phyloP scores from a whole-genome alignment of 1,284 basidiomycete species.

The Ustilago xerochloae region DNA sequence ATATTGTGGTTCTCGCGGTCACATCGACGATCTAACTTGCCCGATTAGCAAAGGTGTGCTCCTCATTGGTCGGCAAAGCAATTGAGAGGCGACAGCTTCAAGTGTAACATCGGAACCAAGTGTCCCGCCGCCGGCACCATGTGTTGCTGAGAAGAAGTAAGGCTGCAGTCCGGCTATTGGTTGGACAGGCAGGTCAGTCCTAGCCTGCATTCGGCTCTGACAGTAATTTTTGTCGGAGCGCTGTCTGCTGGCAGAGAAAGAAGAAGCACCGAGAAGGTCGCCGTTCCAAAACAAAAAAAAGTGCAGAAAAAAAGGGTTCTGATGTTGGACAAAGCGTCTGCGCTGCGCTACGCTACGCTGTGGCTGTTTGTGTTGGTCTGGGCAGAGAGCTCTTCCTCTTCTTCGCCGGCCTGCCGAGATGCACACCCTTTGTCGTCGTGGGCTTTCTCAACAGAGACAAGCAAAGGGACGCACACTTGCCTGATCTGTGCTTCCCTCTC shows the following conservation, averaged over 20 bases:
- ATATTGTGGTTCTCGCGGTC: conserved; percentile 11
- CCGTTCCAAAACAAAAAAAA: not conserved
- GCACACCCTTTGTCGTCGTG: not conserved
- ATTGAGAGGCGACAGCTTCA: not conserved
- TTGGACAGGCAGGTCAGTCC: not conserved
- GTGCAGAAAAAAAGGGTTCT: not conserved
- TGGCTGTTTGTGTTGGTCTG: not conserved
- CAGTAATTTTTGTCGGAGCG: conserved; percentile 17
- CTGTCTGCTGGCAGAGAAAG: conserved; percentile 20
- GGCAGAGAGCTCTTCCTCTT: not conserved
- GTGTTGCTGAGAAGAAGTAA: not conserved
- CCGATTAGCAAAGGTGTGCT: not conserved
- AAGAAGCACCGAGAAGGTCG: conserved; percentile 24
- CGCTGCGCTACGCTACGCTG: not conserved
- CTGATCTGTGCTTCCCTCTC: not conserved
- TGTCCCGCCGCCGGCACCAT: conserved; percentile 14
- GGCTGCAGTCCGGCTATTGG: conserved; percentile 5
- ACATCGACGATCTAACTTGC: not conserved
- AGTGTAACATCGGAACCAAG: not conserved
- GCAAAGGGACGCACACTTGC: too few species aligned
- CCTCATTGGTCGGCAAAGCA: conserved; percentile 4
- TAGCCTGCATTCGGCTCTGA: not conserved
- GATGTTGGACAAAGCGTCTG: conserved; percentile 1
- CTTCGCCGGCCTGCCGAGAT: not conserved
- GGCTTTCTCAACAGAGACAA: too few species aligned